Percentiles rank a stretch among this genome's conserved stretches.
Evolutionary conservation across 2,329 filamentous ascomycete genomes (phyloP).

Genomic region (Aschersonia sp.): DNA sequence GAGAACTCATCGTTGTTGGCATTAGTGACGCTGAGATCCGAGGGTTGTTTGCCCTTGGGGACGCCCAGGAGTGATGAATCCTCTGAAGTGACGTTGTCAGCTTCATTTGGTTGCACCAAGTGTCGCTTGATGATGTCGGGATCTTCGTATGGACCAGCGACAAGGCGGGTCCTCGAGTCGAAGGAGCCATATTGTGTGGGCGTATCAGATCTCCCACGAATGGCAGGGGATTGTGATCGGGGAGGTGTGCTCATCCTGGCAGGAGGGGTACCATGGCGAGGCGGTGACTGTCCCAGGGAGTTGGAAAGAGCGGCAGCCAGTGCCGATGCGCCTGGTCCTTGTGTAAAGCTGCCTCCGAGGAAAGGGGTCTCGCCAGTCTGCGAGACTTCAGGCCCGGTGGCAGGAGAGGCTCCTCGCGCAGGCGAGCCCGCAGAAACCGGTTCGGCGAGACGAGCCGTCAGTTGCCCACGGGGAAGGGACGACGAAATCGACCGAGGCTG

Average conservation of each 20-base stretch:
- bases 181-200: constrained; percentile 78
- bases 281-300: constrained; percentile 55
- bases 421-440: constrained; percentile 31
- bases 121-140: constrained; percentile 85
- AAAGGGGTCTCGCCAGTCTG: constrained; percentile 44
- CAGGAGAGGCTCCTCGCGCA: constrained; percentile 20
- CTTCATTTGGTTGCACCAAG: constrained; percentile 55
- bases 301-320: constrained; percentile 77
- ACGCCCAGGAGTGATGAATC: constrained; percentile 28
- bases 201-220: constrained; percentile 27
- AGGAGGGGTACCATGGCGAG: constrained; percentile 53
- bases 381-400: constrained; percentile 9
- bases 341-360: constrained; percentile 45
- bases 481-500: constrained; percentile 31
- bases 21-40: constrained; percentile 19
- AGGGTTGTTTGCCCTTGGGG: constrained; percentile 39
- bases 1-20: constrained; percentile 72
- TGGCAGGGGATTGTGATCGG: constrained; percentile 22
- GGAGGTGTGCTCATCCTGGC: constrained; percentile 43
- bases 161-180: constrained; percentile 48
- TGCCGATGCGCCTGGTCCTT: constrained; percentile 74
- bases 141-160: constrained; percentile 58
- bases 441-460: constrained; percentile 46
- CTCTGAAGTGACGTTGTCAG: constrained; percentile 27
- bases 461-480: constrained; percentile 41